Conservation (phyloP, 2,329 filamentous ascomycete genomes). For the Colletotrichum theobromicola region DNA sequence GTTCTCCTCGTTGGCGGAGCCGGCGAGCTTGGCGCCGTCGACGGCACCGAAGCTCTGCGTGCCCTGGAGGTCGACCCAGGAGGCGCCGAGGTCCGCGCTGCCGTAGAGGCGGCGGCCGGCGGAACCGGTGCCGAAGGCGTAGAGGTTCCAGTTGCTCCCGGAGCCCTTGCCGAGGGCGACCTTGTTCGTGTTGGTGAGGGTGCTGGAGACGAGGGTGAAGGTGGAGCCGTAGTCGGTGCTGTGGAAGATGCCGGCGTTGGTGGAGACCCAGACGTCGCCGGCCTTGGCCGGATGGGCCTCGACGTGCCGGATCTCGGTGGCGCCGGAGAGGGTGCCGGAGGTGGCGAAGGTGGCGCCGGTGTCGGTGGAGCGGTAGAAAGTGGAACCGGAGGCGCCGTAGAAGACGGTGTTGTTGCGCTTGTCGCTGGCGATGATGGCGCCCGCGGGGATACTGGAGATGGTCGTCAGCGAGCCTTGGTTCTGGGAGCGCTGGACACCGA, state of each 20-base stretch:
- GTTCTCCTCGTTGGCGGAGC: slow-evolving; percentile 49
- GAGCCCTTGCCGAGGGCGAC: slow-evolving; percentile 49
- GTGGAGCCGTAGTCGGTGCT: slow-evolving; percentile 56
- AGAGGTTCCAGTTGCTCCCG: slow-evolving; percentile 47
- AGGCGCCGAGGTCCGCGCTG: slow-evolving; percentile 45
- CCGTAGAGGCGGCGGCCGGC: slow-evolving; percentile 50
- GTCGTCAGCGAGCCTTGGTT: slow-evolving; percentile 46
- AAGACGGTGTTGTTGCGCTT: slow-evolving; percentile 58
- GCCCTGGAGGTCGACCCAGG: slow-evolving; percentile 55
- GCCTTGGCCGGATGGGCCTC: slow-evolving; percentile 60
- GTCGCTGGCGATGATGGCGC: slow-evolving; percentile 58
- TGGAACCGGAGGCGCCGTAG: slow-evolving; percentile 51
- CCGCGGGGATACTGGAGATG: slow-evolving; percentile 49
- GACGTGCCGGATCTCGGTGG: slow-evolving; percentile 58
- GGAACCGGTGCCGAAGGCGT: slow-evolving; percentile 50
- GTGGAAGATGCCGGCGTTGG: slow-evolving; percentile 58
- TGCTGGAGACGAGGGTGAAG: slow-evolving; percentile 45
- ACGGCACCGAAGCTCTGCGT: slow-evolving; percentile 51
- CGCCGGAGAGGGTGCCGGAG: slow-evolving; percentile 39
- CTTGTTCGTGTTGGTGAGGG: slow-evolving; percentile 44
- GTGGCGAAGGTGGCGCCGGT: slow-evolving; percentile 50
- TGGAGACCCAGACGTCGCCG: slow-evolving; percentile 67
- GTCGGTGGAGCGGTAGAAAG: slow-evolving; percentile 59
- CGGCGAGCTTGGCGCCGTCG: slow-evolving; percentile 42
- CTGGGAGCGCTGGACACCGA: slow-evolving; percentile 48